Base-by-base conservation (phyloP, 2,329 filamentous ascomycete genomes). In the Hypomyces rosellus region DNA sequence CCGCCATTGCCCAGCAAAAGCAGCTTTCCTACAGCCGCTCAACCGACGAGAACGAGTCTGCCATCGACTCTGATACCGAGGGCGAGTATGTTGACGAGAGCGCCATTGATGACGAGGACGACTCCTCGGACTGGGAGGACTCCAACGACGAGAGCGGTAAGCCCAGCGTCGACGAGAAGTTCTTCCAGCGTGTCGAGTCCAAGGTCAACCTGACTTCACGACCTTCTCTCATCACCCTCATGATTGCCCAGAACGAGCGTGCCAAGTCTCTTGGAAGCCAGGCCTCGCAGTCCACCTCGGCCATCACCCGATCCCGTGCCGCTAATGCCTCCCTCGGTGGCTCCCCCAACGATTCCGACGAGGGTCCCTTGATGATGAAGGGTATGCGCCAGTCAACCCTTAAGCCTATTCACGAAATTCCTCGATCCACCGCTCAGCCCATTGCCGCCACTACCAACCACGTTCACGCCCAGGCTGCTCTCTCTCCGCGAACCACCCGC, bases 151-250 rank as follows among this genome's bases (percentile, higher is more conserved):
- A 95, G 59, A 93, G 87, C 64, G 87, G 85, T 51, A 86, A 88
- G 58, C 88, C 88, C 1, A 95, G 88, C 64, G 78, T 90, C 46
- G 88, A 93, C 54, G 86, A 93, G 54, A 84, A 82, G 62, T 76
- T 89, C 60, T 99, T 99, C 77, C 84, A 91, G 67, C 86, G 93
- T 8, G 90, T 97, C 45, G 89, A 96, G 66, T 96, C 91, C 38
- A 84, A 84, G 66, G 82, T 85, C 7, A 89, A 96, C 63, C 76
- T 97, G 22, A 85, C 87, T 2, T 95, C 92, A 1, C 84, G 88
- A 45, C 85, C 87, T 46, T 97, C 92, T 2, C 80, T 97, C 38
- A 85, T 99, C 57, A 96, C 91, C 1, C 84, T 92, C 47, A 86
- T 92, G 77, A 83, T 99, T 65, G 86, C 75, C 12, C 84, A 95